A percentile compares a stretch with the other conserved stretches of the same genome.
Evolutionary conservation across 1,284 basidiomycete species (phyloP).

Genomic region (Leccinum pachyderme): DNA sequence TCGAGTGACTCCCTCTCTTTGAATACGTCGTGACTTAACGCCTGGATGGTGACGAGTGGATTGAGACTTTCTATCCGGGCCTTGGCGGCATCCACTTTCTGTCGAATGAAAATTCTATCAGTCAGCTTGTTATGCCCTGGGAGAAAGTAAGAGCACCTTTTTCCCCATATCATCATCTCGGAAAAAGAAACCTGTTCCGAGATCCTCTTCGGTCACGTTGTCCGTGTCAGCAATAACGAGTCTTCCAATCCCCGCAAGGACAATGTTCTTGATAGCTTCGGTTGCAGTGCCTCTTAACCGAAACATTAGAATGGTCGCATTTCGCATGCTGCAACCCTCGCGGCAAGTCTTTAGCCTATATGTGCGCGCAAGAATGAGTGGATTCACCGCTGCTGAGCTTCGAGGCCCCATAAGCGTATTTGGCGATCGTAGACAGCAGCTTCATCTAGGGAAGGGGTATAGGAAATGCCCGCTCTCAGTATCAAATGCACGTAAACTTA

Average conservation of each 20-base stretch:
- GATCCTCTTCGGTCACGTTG: conserved; percentile 71
- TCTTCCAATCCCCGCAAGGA: conserved; percentile 74
- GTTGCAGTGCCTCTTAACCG: conserved; percentile 84
- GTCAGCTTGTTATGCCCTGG: conserved; percentile 41
- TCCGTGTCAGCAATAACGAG: conserved; percentile 66
- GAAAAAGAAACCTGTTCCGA: conserved; percentile 93
- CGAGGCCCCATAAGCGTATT: conserved; percentile 96
- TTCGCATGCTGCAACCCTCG: conserved; percentile 73
- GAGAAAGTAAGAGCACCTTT: conserved; percentile 52
- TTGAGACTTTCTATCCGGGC: conserved; percentile 86
- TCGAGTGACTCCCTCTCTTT: conserved; percentile 56
- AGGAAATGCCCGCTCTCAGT: conserved; percentile 7
- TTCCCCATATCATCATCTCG: conserved; percentile 89
- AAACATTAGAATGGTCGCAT: conserved; percentile 86
- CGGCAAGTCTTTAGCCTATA: conserved; percentile 4
- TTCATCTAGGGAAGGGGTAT: conserved; percentile 51
- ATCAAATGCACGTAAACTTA: conserved; percentile 7
- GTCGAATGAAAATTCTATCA: conserved; percentile 22
- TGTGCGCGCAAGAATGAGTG: not conserved
- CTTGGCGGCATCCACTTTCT: conserved; percentile 86
- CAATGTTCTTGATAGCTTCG: conserved; percentile 96
- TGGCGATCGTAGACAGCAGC: conserved; percentile 94
- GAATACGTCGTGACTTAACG: conserved; percentile 51
- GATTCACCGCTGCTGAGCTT: conserved; percentile 89
- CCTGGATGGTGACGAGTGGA: conserved; percentile 83